Evolutionary conservation across 2,329 filamentous ascomycete species (phyloP), one percentile per base, ranked within the genome.

Genomic region (Epichloe uncinata): DNA sequence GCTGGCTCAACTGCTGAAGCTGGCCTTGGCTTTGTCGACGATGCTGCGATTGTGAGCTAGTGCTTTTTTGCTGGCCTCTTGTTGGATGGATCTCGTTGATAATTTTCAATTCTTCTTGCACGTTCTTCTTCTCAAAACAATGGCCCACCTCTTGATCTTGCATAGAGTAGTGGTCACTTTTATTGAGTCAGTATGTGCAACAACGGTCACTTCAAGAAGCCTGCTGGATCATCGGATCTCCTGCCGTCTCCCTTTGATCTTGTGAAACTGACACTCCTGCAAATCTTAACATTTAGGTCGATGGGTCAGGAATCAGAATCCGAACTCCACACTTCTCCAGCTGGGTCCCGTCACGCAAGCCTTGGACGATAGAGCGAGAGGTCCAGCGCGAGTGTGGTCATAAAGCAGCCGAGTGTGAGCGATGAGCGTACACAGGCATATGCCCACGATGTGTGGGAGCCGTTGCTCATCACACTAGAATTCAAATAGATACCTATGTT

Each of bases 251-350:
- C 48, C 35, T 18, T 37, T 40, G 15, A 30, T 16, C 35, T 22
- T 12, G 22, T 34, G 42, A 42, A 13, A 26, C 33, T 34, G 41
- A 15, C 35, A 18, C 30, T 42, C 41, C 47, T 49, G 41, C 42
- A 45, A 41, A 22, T 22, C 44, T 42, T 15, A 3, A 3, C 26
- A 18, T 50, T 36, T 36, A 38, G 42, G 37, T 26, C 42, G 36
- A 40, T 46, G 48, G 42, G 48, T 41, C 48, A 45, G 48, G 48
- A 50, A 34, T 30, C 26, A 30, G 8, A 3, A 30, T 30, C 41
- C 42, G 30, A 46, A 50, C 48, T 50, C 48, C 48, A 45, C 48
- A 38, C 42, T 33, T 35, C 43, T 46, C 43, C 48, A 50, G n/a
- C 12, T 46, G 42, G 41, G 22, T 46, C 48, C 42, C 42, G 42